phyloP scores from a whole-genome alignment of 2,329 filamentous ascomycete genomes.

The Mycosphaerella sp. region DNA sequence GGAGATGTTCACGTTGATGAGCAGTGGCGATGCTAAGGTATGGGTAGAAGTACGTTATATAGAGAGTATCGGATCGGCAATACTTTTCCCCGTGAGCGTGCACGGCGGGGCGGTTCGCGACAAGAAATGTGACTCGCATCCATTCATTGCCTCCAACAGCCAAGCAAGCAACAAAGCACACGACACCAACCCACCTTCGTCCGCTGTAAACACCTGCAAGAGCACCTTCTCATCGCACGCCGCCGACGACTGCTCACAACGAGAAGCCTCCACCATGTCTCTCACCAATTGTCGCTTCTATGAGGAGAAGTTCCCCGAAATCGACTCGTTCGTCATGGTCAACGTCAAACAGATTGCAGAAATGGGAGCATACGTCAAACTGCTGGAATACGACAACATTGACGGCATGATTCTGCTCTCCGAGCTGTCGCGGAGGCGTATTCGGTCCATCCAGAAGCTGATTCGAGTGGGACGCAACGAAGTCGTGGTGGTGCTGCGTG shows the following conservation, averaged over 20 bases:
- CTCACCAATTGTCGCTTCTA: conserved; percentile 96
- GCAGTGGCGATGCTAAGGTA: too few relatives aligned
- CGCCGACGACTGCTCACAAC: neutral
- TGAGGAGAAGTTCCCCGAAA: conserved; percentile 95
- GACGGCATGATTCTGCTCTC: conserved; percentile 99
- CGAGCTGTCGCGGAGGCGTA: conserved; percentile 95
- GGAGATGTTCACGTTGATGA: too few relatives aligned
- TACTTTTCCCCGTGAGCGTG: too few relatives aligned
- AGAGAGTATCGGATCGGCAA: too few relatives aligned
- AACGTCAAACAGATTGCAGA: conserved; percentile 99
- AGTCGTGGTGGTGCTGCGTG: conserved; percentile 95
- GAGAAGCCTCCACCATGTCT: conserved; percentile 64
- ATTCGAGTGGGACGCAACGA: conserved; percentile 97
- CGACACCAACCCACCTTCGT: neutral
- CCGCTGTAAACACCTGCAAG: neutral
- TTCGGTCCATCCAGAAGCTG: conserved; percentile 96
- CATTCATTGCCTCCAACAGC: neutral
- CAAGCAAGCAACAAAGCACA: neutral
- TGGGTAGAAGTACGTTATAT: too few relatives aligned
- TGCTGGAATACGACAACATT: conserved; percentile 99
- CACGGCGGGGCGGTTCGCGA: neutral
- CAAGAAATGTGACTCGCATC: neutral
- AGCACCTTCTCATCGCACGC: conserved; percentile 4
- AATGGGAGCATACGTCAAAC: conserved; percentile 99
- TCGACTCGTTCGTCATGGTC: conserved; percentile 99